Evolutionary conservation across 768 basidiomycete species (phyloP).

Genomic region (Termitomyces sp.): DNA sequence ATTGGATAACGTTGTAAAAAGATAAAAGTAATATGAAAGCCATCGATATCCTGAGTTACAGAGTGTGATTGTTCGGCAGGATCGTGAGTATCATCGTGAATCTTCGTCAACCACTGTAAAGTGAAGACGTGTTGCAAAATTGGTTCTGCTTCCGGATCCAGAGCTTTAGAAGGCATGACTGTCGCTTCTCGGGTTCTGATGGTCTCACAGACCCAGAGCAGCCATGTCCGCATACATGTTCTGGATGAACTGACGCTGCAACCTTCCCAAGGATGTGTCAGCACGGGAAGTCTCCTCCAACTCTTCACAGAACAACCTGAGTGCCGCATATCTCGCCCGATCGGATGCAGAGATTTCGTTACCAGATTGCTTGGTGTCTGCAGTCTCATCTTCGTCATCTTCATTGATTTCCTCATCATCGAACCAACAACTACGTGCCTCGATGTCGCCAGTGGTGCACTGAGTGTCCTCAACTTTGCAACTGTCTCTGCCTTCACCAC

Average conservation of each 20-base stretch:
- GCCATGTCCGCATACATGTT: background rate
- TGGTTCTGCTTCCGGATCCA: no score
- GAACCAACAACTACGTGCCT: background rate
- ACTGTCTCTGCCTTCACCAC: background rate
- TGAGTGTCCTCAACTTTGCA: background rate
- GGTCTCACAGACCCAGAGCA: background rate
- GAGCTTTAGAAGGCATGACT: background rate
- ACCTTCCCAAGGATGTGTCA: slow-evolving; percentile 1
- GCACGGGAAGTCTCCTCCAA: slow-evolving; percentile 3
- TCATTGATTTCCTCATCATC: background rate
- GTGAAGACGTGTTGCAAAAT: background rate
- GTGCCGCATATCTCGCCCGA: background rate
- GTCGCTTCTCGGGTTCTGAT: background rate
- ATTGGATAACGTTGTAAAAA: background rate
- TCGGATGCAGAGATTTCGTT: background rate
- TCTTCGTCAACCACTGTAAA: background rate
- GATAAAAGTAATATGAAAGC: background rate
- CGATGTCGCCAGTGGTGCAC: background rate
- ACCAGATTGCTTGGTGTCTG: background rate
- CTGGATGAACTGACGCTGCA: background rate
- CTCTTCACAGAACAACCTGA: slow-evolving; percentile 1
- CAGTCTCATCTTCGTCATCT: background rate
- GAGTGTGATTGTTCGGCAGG: background rate
- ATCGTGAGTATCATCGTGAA: background rate
- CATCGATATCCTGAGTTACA: background rate